A percentile compares a stretch with the other conserved stretches of the same genome.
These are phyloP conservation scores for Globisporangium cystogenes DNA, from an alignment of 352 stramenopile genomes.

Conservation along the genomic window DNA sequence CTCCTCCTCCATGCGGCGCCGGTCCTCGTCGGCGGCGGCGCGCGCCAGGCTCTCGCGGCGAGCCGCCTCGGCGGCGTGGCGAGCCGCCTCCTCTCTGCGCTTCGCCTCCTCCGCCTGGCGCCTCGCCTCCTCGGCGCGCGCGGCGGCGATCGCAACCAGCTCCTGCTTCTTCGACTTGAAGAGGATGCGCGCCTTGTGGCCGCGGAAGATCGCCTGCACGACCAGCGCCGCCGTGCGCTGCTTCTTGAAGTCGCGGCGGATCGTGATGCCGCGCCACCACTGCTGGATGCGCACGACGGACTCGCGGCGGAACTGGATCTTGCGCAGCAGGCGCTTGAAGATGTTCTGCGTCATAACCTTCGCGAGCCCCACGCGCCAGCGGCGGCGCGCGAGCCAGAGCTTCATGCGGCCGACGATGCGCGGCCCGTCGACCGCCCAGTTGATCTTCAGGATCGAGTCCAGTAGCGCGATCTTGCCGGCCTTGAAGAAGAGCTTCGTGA, in stretches of 20 bases:
- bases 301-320: constrained; percentile 61
- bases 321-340: constrained; percentile 40
- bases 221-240: constrained; percentile 63
- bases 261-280: constrained; percentile 74
- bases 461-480: constrained; percentile 73
- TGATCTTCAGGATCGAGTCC: constrained; percentile 73
- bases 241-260: constrained; percentile 81
- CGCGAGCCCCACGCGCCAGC: constrained; percentile 60
- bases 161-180: constrained; percentile 87
- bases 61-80: constrained; percentile 43
- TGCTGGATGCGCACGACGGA: constrained; percentile 70
- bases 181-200: constrained; percentile 54
- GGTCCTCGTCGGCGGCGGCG: constrained; percentile 47
- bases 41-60: constrained; percentile 50
- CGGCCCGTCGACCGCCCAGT: constrained; percentile 52
- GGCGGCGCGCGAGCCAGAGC: constrained; percentile 61
- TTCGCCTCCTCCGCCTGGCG: constrained; percentile 82
- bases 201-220: constrained; percentile 78
- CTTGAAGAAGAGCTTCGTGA: constrained; percentile 71
- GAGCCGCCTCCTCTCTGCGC: constrained; percentile 69
- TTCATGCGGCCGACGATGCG: constrained; percentile 62
- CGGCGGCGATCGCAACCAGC: constrained; percentile 71
- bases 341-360: constrained; percentile 63
- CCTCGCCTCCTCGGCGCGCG: constrained; percentile 62
- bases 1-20: constrained; percentile 70